phyloP scores from a whole-genome alignment of 306 rosid species.

The Datisca glomerata region DNA sequence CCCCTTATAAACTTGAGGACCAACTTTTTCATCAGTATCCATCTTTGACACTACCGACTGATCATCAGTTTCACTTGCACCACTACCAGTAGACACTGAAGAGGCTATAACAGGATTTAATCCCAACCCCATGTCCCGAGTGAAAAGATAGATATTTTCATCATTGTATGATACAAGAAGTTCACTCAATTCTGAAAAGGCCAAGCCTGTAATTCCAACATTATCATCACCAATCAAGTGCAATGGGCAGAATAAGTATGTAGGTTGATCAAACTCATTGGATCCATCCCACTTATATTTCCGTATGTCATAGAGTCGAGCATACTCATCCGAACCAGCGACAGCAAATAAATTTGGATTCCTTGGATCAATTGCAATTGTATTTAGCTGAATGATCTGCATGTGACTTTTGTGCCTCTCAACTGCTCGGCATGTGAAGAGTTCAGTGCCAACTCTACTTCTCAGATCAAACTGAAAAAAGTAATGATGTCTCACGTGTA shows the following conservation, averaged over 20 bases:
- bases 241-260: constrained; percentile 63
- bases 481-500: constrained; percentile 20
- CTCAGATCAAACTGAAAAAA: constrained; percentile 87
- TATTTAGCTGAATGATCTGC: constrained; percentile 50
- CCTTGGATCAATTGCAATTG: constrained; percentile 92
- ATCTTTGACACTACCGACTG: constrained; percentile 20
- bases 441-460: constrained; percentile 48
- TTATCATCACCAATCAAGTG: constrained; percentile 44
- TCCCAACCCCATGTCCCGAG: constrained; percentile 79
- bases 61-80: constrained; percentile 46
- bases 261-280: constrained; percentile 51
- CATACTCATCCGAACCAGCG: constrained; percentile 72
- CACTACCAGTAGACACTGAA: constrained; percentile 33
- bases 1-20: constrained; percentile 77
- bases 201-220: constrained; percentile 93
- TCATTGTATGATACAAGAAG: constrained; percentile 79
- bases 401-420: constrained; percentile 30
- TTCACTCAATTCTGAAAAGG: constrained; percentile 88
- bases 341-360: constrained; percentile 83
- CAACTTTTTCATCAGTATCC: constrained; percentile 28
- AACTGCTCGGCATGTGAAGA: constrained; percentile 61
- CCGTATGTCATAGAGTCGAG: constrained; percentile 83
- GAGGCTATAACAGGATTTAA: constrained; percentile 34
- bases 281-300: constrained; percentile 73
- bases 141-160: constrained; percentile 74